A percentile compares a stretch with the other conserved stretches of the same genome.
These are phyloP conservation scores for Cylindricascospora bacillispora DNA, from an alignment of 1,139 yeast genomes.

Conservation along the genomic window DNA sequence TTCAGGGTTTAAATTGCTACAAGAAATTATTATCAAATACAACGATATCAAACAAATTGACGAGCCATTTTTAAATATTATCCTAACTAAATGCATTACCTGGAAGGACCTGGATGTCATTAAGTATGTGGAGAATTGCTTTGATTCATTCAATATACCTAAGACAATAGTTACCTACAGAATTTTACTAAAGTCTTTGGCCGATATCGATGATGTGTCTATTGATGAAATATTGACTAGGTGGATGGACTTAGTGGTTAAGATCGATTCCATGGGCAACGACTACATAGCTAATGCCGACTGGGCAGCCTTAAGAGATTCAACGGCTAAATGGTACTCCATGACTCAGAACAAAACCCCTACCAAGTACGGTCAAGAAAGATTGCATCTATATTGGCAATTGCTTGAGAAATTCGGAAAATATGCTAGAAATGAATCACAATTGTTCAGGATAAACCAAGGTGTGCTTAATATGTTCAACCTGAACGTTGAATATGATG, in stretches of 20 bases:
- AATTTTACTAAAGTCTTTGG: conserved; percentile 62
- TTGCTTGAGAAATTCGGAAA: conserved; percentile 38
- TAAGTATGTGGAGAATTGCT: conserved; percentile 48
- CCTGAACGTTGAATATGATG: neutral
- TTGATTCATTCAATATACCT: conserved; percentile 42
- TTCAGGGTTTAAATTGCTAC: conserved; percentile 33
- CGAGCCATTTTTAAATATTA: conserved; percentile 68
- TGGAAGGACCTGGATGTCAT: conserved; percentile 61
- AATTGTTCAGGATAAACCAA: conserved; percentile 27
- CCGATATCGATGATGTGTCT: conserved; percentile 40
- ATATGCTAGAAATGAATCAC: conserved; percentile 32
- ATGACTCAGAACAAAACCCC: neutral
- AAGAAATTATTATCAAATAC: conserved; percentile 40
- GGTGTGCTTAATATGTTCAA: conserved; percentile 11
- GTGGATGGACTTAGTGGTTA: conserved; percentile 47
- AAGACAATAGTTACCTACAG: conserved; percentile 67
- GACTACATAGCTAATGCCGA: conserved; percentile 67
- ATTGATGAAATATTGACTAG: conserved; percentile 40
- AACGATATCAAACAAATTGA: conserved; percentile 46
- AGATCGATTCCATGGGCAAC: conserved; percentile 42
- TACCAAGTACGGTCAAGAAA: conserved; percentile 18
- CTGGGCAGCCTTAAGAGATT: conserved; percentile 77
- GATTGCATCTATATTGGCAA: conserved; percentile 43
- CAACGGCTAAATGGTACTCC: conserved; percentile 39
- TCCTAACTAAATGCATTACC: conserved; percentile 48